These are phyloP conservation scores for Apiospora malaysiana DNA, from an alignment of 2,329 filamentous ascomycete genomes.

Conservation along the genomic window DNA sequence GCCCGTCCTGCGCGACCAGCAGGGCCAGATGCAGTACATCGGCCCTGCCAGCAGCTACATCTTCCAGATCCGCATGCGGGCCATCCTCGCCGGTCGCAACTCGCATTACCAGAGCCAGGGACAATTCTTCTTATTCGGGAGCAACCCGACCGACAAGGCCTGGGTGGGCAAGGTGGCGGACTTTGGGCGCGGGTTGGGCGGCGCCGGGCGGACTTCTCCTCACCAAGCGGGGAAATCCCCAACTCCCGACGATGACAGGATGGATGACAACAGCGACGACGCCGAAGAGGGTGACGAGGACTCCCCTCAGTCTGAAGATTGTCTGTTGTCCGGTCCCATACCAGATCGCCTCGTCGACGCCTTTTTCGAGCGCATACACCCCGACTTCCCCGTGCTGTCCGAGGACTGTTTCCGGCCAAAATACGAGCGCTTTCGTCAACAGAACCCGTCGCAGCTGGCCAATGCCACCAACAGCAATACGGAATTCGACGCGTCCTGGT, in stretches of 20 bases:
- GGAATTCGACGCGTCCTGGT: slow-evolving; percentile 47
- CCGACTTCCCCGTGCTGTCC: slow-evolving; percentile 49
- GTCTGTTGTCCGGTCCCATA: slow-evolving; percentile 31
- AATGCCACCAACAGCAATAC: slow-evolving; percentile 15
- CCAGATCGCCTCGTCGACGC: slow-evolving; percentile 44
- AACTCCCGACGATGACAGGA: background rate
- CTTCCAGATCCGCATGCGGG: slow-evolving; percentile 47
- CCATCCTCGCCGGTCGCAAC: slow-evolving; percentile 40
- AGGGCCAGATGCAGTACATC: slow-evolving; percentile 51
- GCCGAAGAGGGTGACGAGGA: background rate
- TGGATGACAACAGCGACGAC: background rate
- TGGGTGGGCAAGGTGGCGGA: slow-evolving; percentile 22
- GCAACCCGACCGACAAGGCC: slow-evolving; percentile 43
- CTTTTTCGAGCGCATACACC: slow-evolving; percentile 49
- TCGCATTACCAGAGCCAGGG: slow-evolving; percentile 33
- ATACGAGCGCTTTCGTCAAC: slow-evolving; percentile 48
- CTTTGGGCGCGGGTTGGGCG: slow-evolving; percentile 17
- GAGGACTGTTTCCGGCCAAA: slow-evolving; percentile 48
- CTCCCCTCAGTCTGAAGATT: background rate
- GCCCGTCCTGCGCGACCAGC: slow-evolving; percentile 45
- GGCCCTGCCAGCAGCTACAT: slow-evolving; percentile 48
- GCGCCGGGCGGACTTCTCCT: slow-evolving; percentile 12
- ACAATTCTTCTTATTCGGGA: slow-evolving; percentile 47
- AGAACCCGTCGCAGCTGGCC: slow-evolving; percentile 40
- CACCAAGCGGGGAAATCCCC: background rate